Percentiles rank a stretch among this genome's conserved stretches.
Evolutionary conservation across 371 early-diverging fungal genomes (phyloP).

Genomic region (Syncephalastrum sp.): DNA sequence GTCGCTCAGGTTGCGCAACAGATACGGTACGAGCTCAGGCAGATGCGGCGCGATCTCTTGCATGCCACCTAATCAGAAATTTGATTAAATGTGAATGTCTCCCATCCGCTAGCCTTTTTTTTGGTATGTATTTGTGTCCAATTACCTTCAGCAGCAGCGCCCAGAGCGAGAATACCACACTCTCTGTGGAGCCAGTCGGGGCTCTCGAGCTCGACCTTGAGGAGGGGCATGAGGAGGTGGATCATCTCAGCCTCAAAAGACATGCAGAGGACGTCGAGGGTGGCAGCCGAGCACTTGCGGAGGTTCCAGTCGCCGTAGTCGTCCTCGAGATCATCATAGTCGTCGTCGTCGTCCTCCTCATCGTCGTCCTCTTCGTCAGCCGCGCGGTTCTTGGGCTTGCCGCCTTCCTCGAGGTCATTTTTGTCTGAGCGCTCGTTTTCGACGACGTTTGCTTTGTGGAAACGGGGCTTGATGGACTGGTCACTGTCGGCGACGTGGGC

Average conservation of each 20-base stretch:
- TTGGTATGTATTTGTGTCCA: neutral
- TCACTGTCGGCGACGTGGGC: constrained; percentile 81
- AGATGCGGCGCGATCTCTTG: constrained; percentile 87
- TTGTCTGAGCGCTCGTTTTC: constrained; percentile 61
- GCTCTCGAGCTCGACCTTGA: constrained; percentile 77
- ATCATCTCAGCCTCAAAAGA: constrained; percentile 83
- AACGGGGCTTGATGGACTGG: constrained; percentile 92
- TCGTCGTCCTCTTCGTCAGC: constrained; percentile 38
- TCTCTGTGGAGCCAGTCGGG: constrained; percentile 90
- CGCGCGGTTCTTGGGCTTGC: constrained; percentile 13
- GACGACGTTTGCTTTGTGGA: constrained; percentile 82
- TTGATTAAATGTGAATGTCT: neutral
- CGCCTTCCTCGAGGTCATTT: constrained; percentile 30
- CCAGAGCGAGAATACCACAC: constrained; percentile 94
- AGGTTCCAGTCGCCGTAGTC: constrained; percentile 92
- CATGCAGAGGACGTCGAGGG: constrained; percentile 90
- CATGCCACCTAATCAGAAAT: constrained; percentile 56
- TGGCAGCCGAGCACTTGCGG: constrained; percentile 96
- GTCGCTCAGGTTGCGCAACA: constrained; percentile 78
- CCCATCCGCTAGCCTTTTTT: neutral
- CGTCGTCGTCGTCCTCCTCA: constrained; percentile 83
- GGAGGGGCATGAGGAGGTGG: constrained; percentile 78
- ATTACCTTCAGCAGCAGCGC: constrained; percentile 92
- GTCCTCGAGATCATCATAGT: constrained; percentile 88
- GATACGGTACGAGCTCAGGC: constrained; percentile 81